Conservation (phyloP, 2,329 filamentous ascomycete genomes). For the Akanthomyces muscarius region DNA sequence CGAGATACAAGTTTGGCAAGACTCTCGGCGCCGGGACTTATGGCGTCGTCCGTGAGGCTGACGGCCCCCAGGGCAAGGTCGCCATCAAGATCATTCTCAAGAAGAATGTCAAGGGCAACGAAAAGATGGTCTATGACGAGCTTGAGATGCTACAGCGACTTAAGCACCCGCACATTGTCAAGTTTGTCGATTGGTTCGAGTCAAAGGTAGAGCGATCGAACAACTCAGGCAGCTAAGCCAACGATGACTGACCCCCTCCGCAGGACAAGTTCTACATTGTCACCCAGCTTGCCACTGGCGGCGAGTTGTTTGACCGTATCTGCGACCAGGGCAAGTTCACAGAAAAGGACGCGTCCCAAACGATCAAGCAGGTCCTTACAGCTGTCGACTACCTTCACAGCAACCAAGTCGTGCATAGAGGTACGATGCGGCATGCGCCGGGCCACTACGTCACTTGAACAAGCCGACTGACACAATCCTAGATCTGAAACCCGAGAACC, state of each 20-base stretch:
- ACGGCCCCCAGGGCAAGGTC: conserved; percentile 77
- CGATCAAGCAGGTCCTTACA: conserved; percentile 87
- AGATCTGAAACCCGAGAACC: conserved; percentile 98
- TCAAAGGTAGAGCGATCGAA: conserved; percentile 64
- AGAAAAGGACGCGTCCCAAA: conserved; percentile 94
- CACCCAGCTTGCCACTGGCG: conserved; percentile 90
- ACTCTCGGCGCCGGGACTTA: conserved; percentile 96
- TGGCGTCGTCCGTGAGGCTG: conserved; percentile 94
- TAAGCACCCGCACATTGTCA: conserved; percentile 92
- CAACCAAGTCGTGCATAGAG: conserved; percentile 94
- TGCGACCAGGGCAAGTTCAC: conserved; percentile 98
- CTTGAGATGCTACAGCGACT: conserved; percentile 87
- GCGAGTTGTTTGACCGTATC: conserved; percentile 95
- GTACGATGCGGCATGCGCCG: conserved; percentile 40
- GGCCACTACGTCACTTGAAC: not conserved
- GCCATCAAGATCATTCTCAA: conserved; percentile 99
- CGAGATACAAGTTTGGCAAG: conserved; percentile 86
- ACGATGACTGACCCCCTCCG: conserved; percentile 4
- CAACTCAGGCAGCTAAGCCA: not conserved
- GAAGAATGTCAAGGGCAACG: conserved; percentile 98
- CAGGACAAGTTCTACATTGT: conserved; percentile 99
- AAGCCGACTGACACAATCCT: not conserved
- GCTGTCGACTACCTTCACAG: conserved; percentile 93
- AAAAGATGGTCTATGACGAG: conserved; percentile 98
- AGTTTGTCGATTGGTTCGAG: conserved; percentile 98